Percentiles rank a stretch among this genome's conserved stretches.
Conservation (phyloP, 352 stramenopile species). For the Phytophthora melonis region DNA sequence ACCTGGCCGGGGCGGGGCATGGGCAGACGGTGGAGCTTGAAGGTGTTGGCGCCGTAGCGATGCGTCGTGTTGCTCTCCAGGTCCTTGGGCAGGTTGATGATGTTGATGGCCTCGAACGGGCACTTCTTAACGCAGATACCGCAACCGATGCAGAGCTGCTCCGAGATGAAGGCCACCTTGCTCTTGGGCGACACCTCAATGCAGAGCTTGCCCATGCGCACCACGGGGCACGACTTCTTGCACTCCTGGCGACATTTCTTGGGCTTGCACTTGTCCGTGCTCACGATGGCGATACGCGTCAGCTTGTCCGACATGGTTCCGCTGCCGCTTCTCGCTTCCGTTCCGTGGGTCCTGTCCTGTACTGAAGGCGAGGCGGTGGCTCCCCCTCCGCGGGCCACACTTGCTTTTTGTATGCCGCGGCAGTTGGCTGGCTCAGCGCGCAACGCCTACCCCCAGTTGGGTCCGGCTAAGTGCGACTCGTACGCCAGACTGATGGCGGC, state of each 20-base stretch:
- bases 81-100: constrained; percentile 99
- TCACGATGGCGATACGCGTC: constrained; percentile 99
- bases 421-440: constrained; percentile 39
- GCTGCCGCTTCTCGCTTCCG: constrained; percentile 15
- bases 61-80: constrained; percentile 99
- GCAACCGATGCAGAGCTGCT: constrained; percentile 99
- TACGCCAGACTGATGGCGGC: constrained; percentile 32
- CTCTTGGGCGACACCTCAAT: constrained; percentile 98
- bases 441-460: constrained; percentile 21
- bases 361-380: constrained; percentile 23
- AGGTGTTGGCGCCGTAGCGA: constrained; percentile 99
- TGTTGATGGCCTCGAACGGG: constrained; percentile 99
- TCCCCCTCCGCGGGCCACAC: constrained; percentile 20
- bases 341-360: constrained; percentile 40
- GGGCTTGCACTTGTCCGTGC: constrained; percentile 98
- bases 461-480: constrained; percentile 25
- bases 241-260: constrained; percentile 99
- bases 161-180: constrained; percentile 99
- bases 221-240: constrained; percentile 99
- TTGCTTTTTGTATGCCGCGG: constrained; percentile 26
- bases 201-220: constrained; percentile 99
- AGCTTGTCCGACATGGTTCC: constrained; percentile 89
- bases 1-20: constrained; percentile 99
- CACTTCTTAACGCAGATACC: constrained; percentile 99
- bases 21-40: constrained; percentile 99